Evolutionary conservation across 768 basidiomycete species (phyloP), one percentile per base, ranked within the genome.

Genomic region (Pleurotus pulmonarius): DNA sequence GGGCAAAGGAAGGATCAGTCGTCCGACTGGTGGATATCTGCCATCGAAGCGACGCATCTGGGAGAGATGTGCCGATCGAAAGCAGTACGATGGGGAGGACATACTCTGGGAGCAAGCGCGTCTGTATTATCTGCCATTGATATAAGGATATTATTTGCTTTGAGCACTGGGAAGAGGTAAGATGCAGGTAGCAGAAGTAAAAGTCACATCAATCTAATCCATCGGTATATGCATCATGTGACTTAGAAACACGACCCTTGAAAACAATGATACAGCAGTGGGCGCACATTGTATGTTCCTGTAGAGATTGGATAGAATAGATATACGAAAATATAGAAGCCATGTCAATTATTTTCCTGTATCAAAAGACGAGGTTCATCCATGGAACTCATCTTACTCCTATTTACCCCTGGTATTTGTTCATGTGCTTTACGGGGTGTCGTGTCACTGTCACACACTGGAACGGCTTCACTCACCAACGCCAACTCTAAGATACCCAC

Each of bases 51-150:
- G 60, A 63, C 62, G 25, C 22, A 60, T 38, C 41, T 44, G 39
- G 59, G 58, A 49, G 37, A 37, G 52, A 56, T 37, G 45, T 16
- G 49, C 24, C 46, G 29, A 40, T 20, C 49, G 55, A 57, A 25
- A 43, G 43, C 18, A 49, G 22, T 41, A 11, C 26, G 16, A 15
- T 51, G 56, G 37, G 45, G 56, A 46, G 47, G 43, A 80, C 85
- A 65, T 69, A 89, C 89, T 72, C 86, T 85, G 65, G 88, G 85
- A 24, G 82, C 83, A 67, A 90, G 82, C 56, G 87, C 78, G 70
- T 88, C 86, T 24, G 74, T 72, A 59, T 70, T 69, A 64, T 84
- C 84, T 65, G 82, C 70, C 85, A 87, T 86, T 63, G 65, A 22
- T n/a, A 41, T n/a, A 29, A 24, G 68, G 45, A 66, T 64, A 63